phyloP scores from a whole-genome alignment of 2,329 filamentous ascomycete genomes.

The Fragosphaeria purpurea region DNA sequence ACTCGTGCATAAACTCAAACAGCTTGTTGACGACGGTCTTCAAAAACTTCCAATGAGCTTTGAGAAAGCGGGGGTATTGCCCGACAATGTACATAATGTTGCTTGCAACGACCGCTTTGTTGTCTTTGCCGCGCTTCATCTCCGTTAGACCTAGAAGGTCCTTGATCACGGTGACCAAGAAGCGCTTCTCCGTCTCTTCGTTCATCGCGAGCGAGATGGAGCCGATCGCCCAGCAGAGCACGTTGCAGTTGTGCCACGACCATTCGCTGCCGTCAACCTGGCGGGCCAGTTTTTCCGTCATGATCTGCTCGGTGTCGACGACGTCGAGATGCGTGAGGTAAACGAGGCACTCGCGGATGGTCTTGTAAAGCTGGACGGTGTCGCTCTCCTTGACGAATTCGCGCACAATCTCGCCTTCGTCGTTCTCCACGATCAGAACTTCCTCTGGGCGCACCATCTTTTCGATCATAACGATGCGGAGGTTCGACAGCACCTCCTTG shows the following conservation, averaged over 20 bases:
- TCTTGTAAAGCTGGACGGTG: conserved; percentile 98
- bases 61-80: conserved; percentile 94
- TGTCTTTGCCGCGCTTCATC: conserved; percentile 99
- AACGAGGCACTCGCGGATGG: conserved; percentile 90
- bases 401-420: conserved; percentile 96
- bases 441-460: conserved; percentile 99
- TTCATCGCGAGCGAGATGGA: conserved; percentile 99
- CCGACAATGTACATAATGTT: conserved; percentile 99
- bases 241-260: conserved; percentile 99
- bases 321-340: conserved; percentile 97
- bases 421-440: conserved; percentile 97
- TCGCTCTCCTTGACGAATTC: conserved; percentile 99
- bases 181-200: conserved; percentile 96
- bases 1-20: conserved; percentile 99
- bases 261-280: conserved; percentile 94
- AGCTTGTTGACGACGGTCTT: conserved; percentile 99
- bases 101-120: conserved; percentile 96
- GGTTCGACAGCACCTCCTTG: conserved; percentile 82
- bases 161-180: conserved; percentile 97
- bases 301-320: conserved; percentile 94
- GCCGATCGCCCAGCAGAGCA: conserved; percentile 97
- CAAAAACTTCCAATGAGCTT: conserved; percentile 98
- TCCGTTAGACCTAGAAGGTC: conserved; percentile 92
- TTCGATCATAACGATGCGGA: conserved; percentile 97
- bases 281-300: conserved; percentile 94